Base-by-base conservation (phyloP, 108 stramenopile species). In the Ochromonas danica region DNA sequence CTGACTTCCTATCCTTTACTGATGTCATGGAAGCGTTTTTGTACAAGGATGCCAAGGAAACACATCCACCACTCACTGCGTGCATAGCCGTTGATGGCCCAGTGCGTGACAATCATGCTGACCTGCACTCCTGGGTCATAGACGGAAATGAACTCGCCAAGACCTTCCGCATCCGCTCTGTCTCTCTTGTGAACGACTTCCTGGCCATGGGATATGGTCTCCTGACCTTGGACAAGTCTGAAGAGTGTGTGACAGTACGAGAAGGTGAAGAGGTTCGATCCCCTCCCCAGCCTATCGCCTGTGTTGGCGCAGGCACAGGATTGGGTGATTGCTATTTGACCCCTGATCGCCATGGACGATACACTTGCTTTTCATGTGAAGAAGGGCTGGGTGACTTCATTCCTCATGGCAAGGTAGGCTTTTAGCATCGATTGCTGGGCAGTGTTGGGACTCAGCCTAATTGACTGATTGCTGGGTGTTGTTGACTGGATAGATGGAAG, bases 281-380 rank as follows among this genome's bases (percentile, higher is more conserved):
- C 22, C 45, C 45, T 14, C 6, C 6, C 45, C 83, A 90, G 3
- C 95, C 95, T 1, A 96, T 94, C 65, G 95, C 87, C 35, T 94
- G 93, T 86, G 89, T 97, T 62, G 97, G 97, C 27, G 95, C 97
- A 30, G 97, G 97, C 0, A 98, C 97, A 27, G 97, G 97, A 1
- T 81, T 98, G 41, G 97, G 97, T 39, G 91, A 96, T 77, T 94
- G 94, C 70, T 96, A 90, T 72, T 89, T 95, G 70, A 93, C 96
- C 17, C 79, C 40, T 28, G 27, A 42, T 35, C 67, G 41, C 6
- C 77, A 43, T 41, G 86, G 2, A 36, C 17, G 17, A 28, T 97
- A 98, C 81, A 88, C 91, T n/a, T 94, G 94, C 51, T 96, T 87
- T 65, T 92, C 97, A 22, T 90, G 90, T 41, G 97, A 98, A 83